Base-by-base conservation (phyloP, 2,329 filamentous ascomycete genomes). In the Stemphylium lycopersici region DNA sequence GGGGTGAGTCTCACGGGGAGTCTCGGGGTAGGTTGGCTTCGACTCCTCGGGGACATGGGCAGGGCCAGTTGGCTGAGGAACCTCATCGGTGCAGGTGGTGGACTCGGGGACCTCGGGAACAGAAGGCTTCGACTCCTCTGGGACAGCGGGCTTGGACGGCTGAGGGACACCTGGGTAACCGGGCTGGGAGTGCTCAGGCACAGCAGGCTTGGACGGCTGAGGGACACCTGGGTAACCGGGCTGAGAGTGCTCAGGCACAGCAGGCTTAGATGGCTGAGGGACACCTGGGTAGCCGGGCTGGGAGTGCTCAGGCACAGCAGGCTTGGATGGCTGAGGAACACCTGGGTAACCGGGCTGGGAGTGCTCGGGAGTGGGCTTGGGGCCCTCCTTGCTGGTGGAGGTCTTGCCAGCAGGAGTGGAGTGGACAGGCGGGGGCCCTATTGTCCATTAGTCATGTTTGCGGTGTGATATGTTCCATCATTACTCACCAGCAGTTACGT, bases 341-440 rank as follows among this genome's bases (percentile, higher is more conserved):
- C 51, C 57, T 33, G 48, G 46, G 55, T 53, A 50, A 6, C 48
- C 48, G 5, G 56, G 52, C 34, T 43, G 49, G 32, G 51, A 56
- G 32, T 59, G 56, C 16, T 36, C 44, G 8, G 33, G 44, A 33
- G 29, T 24, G 18, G 41, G 41, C 59, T 84, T 57, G 85, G 87
- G 62, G 90, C 71, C 59, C 89, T 93, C 64, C 83, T 89, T 55
- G 88, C 87, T 64, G 87, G 86, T 91, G 81, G 91, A 92, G 59
- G 83, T 84, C 76, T 89, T 89, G 29, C 89, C 84, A 37, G 79
- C 77, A 13, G 68, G 65, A 26, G 68, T 13, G 67, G 66, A 15
- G 65, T 61, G 15, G 33, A 36, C 42, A 62, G n/a, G 13, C 56
- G 54, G 71, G 68, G 26, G 66, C 62, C 65, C 71, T 72, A 18